These are phyloP conservation scores for Ramicandelaber brevisporus DNA, from an alignment of 192 early-diverging fungal genomes.

Conservation along the genomic window DNA sequence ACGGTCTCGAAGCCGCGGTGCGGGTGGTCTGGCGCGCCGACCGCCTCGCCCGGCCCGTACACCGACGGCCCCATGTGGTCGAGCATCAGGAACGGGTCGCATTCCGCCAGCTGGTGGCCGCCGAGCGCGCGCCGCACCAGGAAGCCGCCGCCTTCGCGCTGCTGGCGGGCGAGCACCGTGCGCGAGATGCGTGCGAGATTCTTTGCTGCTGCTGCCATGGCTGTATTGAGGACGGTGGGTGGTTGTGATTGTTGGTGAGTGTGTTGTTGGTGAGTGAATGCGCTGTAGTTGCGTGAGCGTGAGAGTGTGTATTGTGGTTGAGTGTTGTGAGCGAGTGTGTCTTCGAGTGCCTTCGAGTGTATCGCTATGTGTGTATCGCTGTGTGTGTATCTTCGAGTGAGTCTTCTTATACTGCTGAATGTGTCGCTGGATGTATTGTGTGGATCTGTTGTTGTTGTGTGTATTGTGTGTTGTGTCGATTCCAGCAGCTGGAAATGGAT, in stretches of 20 bases:
- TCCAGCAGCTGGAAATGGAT: too few species aligned
- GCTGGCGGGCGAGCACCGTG: conserved; percentile 13
- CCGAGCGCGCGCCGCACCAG: conserved; percentile 56
- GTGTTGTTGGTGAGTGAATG: background rate
- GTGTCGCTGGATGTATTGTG: too few species aligned
- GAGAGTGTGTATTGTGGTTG: too few species aligned
- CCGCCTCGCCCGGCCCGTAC: conserved; percentile 24
- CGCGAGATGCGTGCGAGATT: conserved; percentile 13
- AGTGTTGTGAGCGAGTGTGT: too few species aligned
- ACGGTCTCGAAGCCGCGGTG: conserved; percentile 67
- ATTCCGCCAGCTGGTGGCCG: conserved; percentile 27
- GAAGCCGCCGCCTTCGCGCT: conserved; percentile 61
- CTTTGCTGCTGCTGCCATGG: conserved; percentile 9
- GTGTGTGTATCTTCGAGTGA: too few species aligned
- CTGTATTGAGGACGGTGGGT: background rate
- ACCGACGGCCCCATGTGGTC: conserved; percentile 31
- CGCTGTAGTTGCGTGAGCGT: too few species aligned
- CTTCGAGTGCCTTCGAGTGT: too few species aligned
- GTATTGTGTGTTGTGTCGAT: too few species aligned
- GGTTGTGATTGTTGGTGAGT: background rate
- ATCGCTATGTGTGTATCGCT: too few species aligned
- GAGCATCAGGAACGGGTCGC: conserved; percentile 81
- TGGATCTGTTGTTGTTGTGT: too few species aligned
- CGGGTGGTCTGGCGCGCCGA: conserved; percentile 43
- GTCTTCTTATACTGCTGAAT: too few species aligned